A percentile compares a stretch with the other conserved stretches of the same genome.
Conservation (phyloP, 1,139 yeast species). For the Blastobotrys malaysiensis region DNA sequence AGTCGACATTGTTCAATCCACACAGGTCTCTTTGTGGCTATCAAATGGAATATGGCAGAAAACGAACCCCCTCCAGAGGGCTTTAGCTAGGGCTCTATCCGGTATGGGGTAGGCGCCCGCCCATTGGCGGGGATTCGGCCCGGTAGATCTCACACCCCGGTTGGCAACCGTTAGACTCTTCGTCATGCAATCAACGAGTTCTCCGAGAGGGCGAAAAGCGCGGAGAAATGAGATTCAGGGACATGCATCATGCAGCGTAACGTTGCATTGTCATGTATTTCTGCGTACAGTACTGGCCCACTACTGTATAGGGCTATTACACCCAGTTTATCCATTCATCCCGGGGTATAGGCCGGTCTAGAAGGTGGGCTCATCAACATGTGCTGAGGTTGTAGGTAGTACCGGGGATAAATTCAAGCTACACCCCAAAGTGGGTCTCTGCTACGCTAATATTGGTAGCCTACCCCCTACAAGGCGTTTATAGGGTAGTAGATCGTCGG, state of each 20-base stretch:
- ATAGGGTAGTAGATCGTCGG: too few relatives aligned
- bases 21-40: too few relatives aligned
- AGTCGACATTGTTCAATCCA: background rate
- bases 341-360: too few relatives aligned
- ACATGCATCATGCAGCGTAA: background rate
- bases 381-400: too few relatives aligned
- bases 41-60: background rate
- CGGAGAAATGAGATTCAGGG: background rate
- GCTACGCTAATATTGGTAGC: too few relatives aligned
- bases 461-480: too few relatives aligned
- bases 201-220: background rate
- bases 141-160: background rate
- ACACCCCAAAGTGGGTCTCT: too few relatives aligned
- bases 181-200: too few relatives aligned
- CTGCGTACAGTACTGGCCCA: too few relatives aligned
- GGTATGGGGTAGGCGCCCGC: background rate
- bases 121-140: background rate
- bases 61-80: background rate
- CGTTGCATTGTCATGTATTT: background rate
- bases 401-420: too few relatives aligned
- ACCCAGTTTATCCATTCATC: background rate
- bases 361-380: too few relatives aligned
- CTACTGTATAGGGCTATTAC: too few relatives aligned
- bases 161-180: background rate
- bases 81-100: background rate